A percentile compares a stretch with the other conserved stretches of the same genome.
These are phyloP conservation scores for Apiospora pterosperma DNA, from an alignment of 2,329 filamentous ascomycete genomes.

Conservation along the genomic window DNA sequence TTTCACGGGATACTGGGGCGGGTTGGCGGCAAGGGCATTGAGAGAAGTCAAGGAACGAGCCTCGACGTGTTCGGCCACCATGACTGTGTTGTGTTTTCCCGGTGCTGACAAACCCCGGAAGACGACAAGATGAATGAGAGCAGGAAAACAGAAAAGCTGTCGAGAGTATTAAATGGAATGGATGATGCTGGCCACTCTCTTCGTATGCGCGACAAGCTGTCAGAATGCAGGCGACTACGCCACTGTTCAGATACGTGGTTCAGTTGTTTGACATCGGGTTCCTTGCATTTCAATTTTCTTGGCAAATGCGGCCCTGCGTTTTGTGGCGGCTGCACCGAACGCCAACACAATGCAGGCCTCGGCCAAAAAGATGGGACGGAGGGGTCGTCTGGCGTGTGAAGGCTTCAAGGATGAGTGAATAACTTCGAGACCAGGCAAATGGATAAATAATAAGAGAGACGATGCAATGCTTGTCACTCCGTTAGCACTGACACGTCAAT, in stretches of 20 bases:
- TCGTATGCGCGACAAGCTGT: neutral
- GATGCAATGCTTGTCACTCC: neutral
- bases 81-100: slow-evolving; percentile 6
- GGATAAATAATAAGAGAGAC: neutral
- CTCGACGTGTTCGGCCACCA: slow-evolving; percentile 53
- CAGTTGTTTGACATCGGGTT: neutral
- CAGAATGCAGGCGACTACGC: neutral
- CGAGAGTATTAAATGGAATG: neutral
- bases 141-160: neutral
- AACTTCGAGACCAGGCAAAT: too few relatives aligned
- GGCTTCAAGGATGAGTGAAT: neutral
- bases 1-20: slow-evolving; percentile 79
- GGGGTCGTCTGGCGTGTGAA: neutral
- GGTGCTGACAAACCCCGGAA: neutral
- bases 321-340: neutral
- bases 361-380: neutral
- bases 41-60: slow-evolving; percentile 80
- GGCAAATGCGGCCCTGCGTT: neutral
- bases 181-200: neutral
- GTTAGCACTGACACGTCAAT: neutral
- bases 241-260: neutral
- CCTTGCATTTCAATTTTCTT: neutral
- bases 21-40: slow-evolving; percentile 78
- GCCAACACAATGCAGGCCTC: neutral
- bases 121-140: neutral